A percentile compares a stretch with the other conserved stretches of the same genome.
Evolutionary conservation across 2,329 filamentous ascomycete species (phyloP).

Genomic region (Triangularia setosa): DNA sequence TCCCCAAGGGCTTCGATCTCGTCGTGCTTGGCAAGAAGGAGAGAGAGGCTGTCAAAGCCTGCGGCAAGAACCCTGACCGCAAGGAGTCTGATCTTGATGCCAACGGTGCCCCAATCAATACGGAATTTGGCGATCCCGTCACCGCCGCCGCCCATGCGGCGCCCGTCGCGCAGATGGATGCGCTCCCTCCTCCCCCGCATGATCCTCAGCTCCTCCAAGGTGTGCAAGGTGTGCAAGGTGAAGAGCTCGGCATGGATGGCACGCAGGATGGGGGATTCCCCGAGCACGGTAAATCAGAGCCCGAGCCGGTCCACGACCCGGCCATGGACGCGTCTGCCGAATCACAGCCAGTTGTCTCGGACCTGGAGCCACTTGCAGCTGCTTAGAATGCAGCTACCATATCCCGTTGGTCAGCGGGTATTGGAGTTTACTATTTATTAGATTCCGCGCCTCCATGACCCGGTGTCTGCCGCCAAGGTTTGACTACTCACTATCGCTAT

Average conservation of each 20-base stretch:
- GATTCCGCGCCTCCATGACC: background rate
- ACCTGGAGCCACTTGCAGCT: background rate
- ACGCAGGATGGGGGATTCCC: background rate
- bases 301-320: background rate
- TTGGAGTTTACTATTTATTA: background rate
- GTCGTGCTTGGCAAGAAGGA: constrained; percentile 51
- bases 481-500: background rate
- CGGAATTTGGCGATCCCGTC: constrained; percentile 17
- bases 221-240: too few relatives aligned
- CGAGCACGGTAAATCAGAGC: background rate
- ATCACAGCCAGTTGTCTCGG: background rate
- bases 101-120: constrained; percentile 38
- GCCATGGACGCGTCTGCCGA: background rate
- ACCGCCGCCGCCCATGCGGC: background rate
- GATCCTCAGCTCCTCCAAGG: background rate
- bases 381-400: background rate
- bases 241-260: background rate
- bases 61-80: constrained; percentile 48
- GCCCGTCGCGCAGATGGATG: background rate
- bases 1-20: constrained; percentile 48
- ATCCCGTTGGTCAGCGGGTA: background rate
- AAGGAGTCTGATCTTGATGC: constrained; percentile 44
- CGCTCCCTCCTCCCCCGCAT: background rate
- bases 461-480: background rate
- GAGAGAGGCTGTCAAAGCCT: constrained; percentile 35